Evolutionary conservation across 2,329 filamentous ascomycete species (phyloP).

Genomic region (Colletotrichum agaves): DNA sequence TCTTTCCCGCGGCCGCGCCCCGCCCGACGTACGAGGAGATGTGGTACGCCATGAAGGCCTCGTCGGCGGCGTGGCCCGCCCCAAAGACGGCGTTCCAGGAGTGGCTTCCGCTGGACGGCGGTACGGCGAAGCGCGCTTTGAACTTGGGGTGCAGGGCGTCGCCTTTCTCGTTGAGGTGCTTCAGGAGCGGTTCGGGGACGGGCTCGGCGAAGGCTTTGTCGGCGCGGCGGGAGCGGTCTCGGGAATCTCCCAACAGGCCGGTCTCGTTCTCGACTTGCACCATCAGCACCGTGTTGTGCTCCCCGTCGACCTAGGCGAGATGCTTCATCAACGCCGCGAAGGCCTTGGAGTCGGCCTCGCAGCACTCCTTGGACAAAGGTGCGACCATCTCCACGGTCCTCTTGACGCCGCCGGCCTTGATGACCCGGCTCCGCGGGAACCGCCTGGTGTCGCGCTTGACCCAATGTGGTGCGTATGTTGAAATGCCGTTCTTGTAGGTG

Average conservation of each 20-base stretch:
- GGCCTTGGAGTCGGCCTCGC: constrained; percentile 46
- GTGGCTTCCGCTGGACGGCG: constrained; percentile 40
- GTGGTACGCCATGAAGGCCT: constrained; percentile 51
- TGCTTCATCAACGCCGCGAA: constrained; percentile 48
- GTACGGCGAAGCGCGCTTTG: constrained; percentile 41
- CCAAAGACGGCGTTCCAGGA: constrained; percentile 50
- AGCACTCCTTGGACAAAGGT: constrained; percentile 44
- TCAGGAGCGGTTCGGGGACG: constrained; percentile 43
- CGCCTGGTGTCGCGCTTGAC: constrained; percentile 49
- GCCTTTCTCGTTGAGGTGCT: constrained; percentile 39
- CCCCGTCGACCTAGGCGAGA: constrained; percentile 54
- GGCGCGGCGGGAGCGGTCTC: constrained; percentile 56
- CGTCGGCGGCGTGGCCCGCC: constrained; percentile 43
- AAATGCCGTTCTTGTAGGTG: constrained; percentile 52
- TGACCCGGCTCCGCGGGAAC: constrained; percentile 47
- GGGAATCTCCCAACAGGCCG: constrained; percentile 62
- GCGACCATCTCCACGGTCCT: constrained; percentile 48
- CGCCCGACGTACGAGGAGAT: constrained; percentile 47
- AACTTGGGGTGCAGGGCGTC: constrained; percentile 45
- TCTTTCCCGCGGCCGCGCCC: constrained; percentile 49
- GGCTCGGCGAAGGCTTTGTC: constrained; percentile 52
- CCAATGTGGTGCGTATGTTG: constrained; percentile 49
- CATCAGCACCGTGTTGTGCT: constrained; percentile 63
- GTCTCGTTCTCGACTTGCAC: constrained; percentile 68
- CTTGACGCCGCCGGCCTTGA: constrained; percentile 47